Evolutionary conservation across 805 yeast genomes (phyloP), one percentile per base, ranked within the genome.

Genomic region (Ogataea trehaloabstinens): DNA sequence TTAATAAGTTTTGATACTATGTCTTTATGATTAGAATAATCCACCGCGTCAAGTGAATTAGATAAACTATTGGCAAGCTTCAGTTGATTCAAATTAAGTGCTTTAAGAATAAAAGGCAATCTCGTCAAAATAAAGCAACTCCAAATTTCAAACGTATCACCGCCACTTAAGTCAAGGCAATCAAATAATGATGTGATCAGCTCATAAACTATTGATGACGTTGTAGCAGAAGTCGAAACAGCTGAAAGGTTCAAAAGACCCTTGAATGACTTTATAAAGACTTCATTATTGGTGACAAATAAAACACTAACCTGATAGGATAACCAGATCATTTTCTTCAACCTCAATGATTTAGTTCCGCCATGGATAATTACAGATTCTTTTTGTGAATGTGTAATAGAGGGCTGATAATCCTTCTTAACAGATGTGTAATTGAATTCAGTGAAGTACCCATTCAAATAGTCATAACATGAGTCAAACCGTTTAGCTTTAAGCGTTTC

Each of bases 241-340:
- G 53, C 37, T 0, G 61, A 51, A 20, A 62, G 37, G 19, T 61
- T 61, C 15, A 62, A 38, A 18, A 61, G 34, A 7, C 38, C 34
- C 33, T 58, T 62, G 41, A 62, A 61, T 11, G 49, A 46, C 10
- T 47, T 42, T 20, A 59, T 41, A 24, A 61, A 60, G 16, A 38
- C 16, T 18, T 59, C 60, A 34, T 50, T 47, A 19, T 48, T 31
- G 2, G 53, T 44, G 1, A 52, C 16, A 46, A 48, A 59, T 10
- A 41, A 46, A 19, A 59, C 40, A 3, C 58, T 48, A 10, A 58
- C 38, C 24, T 58, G 60, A 18, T 61, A 58, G 12, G 56, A 51
- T 13, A 63, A 38, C 66, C 66, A 63, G 6, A 62, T 34, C 8
- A 58, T 46, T 29, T 62, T 61, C 34, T 55, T 56, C 28, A 61